A percentile compares a stretch with the other conserved stretches of the same genome.
Conservation (phyloP, 495 filamentous ascomycete species). For the Podospora pseudocomata region DNA sequence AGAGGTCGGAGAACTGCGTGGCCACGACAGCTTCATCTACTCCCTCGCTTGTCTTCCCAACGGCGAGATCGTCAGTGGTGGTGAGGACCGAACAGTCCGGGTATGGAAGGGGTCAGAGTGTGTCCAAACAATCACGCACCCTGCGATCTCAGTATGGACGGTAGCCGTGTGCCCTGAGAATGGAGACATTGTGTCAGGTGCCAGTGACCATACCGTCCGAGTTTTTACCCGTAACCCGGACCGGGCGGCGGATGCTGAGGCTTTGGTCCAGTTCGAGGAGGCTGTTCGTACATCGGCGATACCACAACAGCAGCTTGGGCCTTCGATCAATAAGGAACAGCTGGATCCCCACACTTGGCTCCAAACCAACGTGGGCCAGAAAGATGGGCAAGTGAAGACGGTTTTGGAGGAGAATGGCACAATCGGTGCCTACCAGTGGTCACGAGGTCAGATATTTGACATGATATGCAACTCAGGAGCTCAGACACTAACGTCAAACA, state of each 20-base stretch:
- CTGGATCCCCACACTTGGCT: conserved; percentile 84
- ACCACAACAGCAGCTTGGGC: conserved; percentile 69
- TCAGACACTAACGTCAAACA: conserved; percentile 20
- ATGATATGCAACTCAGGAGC: neutral
- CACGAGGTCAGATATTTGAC: conserved; percentile 38
- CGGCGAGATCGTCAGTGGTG: conserved; percentile 84
- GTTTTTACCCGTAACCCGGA: conserved; percentile 74
- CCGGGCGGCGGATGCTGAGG: conserved; percentile 61
- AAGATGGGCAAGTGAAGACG: conserved; percentile 93
- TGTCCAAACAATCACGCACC: conserved; percentile 94
- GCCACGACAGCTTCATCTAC: conserved; percentile 96
- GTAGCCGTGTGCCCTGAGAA: conserved; percentile 76
- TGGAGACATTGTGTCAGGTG: conserved; percentile 88
- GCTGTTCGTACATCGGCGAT: conserved; percentile 79
- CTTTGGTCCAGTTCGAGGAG: conserved; percentile 66
- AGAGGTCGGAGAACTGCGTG: conserved; percentile 68
- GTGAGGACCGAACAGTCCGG: conserved; percentile 87
- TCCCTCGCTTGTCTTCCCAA: conserved; percentile 71
- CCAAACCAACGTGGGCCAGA: conserved; percentile 70
- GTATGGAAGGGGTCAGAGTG: conserved; percentile 82
- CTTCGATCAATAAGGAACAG: conserved; percentile 81
- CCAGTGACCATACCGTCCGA: conserved; percentile 83
- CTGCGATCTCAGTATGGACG: conserved; percentile 93
- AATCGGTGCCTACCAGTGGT: conserved; percentile 81
- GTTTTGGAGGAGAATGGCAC: conserved; percentile 75